These are phyloP conservation scores for Yarrowia bubula DNA, from an alignment of 805 yeast genomes.

Conservation along the genomic window DNA sequence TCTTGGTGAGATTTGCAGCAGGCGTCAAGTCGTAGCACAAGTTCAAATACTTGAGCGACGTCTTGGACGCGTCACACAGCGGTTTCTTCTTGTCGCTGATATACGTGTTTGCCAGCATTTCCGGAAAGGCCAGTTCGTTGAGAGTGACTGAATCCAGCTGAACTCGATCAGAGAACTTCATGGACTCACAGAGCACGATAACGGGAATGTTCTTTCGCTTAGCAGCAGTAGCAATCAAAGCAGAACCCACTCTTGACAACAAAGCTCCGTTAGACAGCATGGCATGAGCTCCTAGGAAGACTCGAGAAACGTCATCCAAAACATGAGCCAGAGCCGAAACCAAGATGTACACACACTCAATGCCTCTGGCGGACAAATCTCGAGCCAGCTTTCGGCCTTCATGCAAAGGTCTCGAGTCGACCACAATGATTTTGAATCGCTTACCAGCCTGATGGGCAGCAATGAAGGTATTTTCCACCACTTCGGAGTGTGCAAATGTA, in stretches of 20 bases:
- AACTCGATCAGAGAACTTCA: constrained; percentile 91
- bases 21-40: constrained; percentile 94
- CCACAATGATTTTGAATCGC: constrained; percentile 73
- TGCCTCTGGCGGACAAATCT: constrained; percentile 58
- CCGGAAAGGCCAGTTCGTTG: constrained; percentile 62
- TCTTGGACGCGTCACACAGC: neutral
- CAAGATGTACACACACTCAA: constrained; percentile 74
- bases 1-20: constrained; percentile 87
- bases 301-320: constrained; percentile 82
- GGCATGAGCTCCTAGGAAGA: constrained; percentile 94
- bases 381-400: constrained; percentile 83
- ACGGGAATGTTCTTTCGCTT: constrained; percentile 88
- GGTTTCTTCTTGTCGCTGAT: constrained; percentile 32
- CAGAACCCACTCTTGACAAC: constrained; percentile 92
- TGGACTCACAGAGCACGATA: constrained; percentile 89
- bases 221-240: constrained; percentile 88
- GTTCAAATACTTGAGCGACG: constrained; percentile 63
- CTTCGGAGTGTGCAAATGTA: constrained; percentile 86
- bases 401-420: constrained; percentile 90
- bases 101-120: constrained; percentile 37
- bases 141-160: constrained; percentile 94
- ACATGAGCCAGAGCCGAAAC: constrained; percentile 77
- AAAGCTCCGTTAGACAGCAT: constrained; percentile 93
- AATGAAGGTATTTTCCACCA: constrained; percentile 69
- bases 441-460: constrained; percentile 62